Evolutionary conservation across 768 basidiomycete genomes (phyloP), one percentile per base, ranked within the genome.

Genomic region (Auriscalpium orientale): DNA sequence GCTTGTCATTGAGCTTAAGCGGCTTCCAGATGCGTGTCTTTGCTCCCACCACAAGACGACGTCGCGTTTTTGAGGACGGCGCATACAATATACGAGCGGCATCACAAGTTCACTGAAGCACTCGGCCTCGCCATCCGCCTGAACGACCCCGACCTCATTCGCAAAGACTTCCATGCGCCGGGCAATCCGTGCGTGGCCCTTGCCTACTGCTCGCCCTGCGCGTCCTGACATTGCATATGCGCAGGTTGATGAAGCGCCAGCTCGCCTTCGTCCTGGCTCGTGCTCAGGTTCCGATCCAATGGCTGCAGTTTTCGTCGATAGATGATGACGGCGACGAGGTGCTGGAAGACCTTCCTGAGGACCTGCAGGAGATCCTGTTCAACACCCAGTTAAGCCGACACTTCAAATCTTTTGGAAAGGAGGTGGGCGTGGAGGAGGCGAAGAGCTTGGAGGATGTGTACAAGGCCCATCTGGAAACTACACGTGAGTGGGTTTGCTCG

Each of bases 371-470:
- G 44, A 94, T 89, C 59, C 73, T 99, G 48, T 89, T 85, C 72
- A 98, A 97, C 67, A 80, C 85, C 10, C 82, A 85, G 52, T 77
- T 99, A 28, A 95, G 91, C 60, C 71, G 76, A 36, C 84, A 85
- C 66, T 98, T 98, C 82, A 82, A 82, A 46, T 84, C 84, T 11
- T 98, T 97, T 64, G 95, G 95, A 16, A 95, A 92, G 68, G 95
- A 98, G 70, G 74, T 99, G 33, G 92, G 87, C 46, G 95, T 95
- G 2, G 72, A 76, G 4, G 95, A 98, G 28, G 79, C 97, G 5
- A 94, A 92, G 76, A 88, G 86, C 49, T 73, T 98, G 51, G 97
- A 98, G 66, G 97, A 98, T 69, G 91, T 98, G 20, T 99, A 99
- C 76, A 99, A 98, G 69, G 83, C 85, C 3, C 95, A 99, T 73